These are phyloP conservation scores for Botrytis pseudocinerea DNA, from an alignment of 2,329 filamentous ascomycete genomes.

Conservation along the genomic window DNA sequence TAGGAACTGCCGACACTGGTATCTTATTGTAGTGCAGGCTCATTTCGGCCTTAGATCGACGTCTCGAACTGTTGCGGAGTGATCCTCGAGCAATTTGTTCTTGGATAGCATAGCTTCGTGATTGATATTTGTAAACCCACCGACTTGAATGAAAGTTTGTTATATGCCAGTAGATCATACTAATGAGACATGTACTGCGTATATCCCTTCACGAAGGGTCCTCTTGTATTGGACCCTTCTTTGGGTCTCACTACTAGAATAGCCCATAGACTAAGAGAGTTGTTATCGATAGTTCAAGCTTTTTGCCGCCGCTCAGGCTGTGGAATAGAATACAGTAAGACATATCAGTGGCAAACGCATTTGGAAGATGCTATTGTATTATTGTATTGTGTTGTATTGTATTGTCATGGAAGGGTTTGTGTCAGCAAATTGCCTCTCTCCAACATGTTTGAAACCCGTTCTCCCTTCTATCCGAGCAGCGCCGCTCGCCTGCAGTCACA, in stretches of 20 bases:
- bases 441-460: constrained; percentile 2
- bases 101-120: constrained; percentile 11
- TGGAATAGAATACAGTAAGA: constrained; percentile 9
- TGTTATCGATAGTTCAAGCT: constrained; percentile 19
- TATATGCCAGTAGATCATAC: constrained; percentile 12
- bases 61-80: constrained; percentile 19
- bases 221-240: constrained; percentile 7
- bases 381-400: too few species aligned
- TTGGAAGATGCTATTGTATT: neutral
- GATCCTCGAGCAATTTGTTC: constrained; percentile 16
- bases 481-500: constrained; percentile 1
- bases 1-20: constrained; percentile 20
- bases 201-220: neutral
- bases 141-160: neutral
- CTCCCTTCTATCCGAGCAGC: constrained; percentile 7
- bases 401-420: constrained; percentile 1
- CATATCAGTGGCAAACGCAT: constrained; percentile 20
- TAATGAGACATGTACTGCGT: constrained; percentile 16
- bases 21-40: constrained; percentile 7
- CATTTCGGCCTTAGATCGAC: constrained; percentile 15
- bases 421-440: neutral
- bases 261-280: neutral
- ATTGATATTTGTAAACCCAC: constrained; percentile 13
- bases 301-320: constrained; percentile 8
- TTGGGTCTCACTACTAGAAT: constrained; percentile 2